These are phyloP conservation scores for Chaetoscypha palmicola DNA, from an alignment of 2,329 filamentous ascomycete species.

Conservation along the genomic window DNA sequence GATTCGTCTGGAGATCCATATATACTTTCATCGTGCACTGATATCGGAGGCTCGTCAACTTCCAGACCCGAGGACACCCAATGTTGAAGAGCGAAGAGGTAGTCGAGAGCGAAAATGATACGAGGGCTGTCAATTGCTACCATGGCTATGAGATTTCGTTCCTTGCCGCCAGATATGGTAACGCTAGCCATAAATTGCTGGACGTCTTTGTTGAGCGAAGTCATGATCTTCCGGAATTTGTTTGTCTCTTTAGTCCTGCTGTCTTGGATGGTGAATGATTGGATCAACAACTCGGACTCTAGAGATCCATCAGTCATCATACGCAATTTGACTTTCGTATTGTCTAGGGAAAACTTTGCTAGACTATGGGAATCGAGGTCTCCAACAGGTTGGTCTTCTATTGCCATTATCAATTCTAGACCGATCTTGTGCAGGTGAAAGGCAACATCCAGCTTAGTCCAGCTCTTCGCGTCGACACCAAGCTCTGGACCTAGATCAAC, in stretches of 20 bases:
- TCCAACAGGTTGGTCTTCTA: constrained; percentile 69
- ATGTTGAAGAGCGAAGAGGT: constrained; percentile 80
- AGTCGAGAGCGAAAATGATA: constrained; percentile 92
- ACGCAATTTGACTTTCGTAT: constrained; percentile 83
- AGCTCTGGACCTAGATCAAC: constrained; percentile 64
- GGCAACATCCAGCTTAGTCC: constrained; percentile 88
- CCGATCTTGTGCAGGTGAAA: constrained; percentile 86
- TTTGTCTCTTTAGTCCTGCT: constrained; percentile 84
- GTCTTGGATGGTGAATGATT: constrained; percentile 91
- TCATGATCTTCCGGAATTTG: constrained; percentile 98
- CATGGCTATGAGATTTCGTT: constrained; percentile 79
- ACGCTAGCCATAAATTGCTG: constrained; percentile 98
- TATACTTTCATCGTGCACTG: constrained; percentile 44
- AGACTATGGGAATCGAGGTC: constrained; percentile 73
- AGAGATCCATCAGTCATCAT: constrained; percentile 89
- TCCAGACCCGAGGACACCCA: constrained; percentile 71
- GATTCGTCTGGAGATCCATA: constrained; percentile 52
- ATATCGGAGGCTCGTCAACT: constrained; percentile 50
- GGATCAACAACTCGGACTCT: constrained; percentile 87
- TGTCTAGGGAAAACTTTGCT: constrained; percentile 89
- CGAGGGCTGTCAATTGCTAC: constrained; percentile 91
- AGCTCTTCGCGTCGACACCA: constrained; percentile 59
- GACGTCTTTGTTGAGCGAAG: constrained; percentile 85
- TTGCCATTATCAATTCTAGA: constrained; percentile 75
- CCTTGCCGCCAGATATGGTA: constrained; percentile 79